Evolutionary conservation across 2,329 filamentous ascomycete genomes (phyloP), one percentile per base, ranked within the genome.

Genomic region (Beauveria scarabaeidicola): DNA sequence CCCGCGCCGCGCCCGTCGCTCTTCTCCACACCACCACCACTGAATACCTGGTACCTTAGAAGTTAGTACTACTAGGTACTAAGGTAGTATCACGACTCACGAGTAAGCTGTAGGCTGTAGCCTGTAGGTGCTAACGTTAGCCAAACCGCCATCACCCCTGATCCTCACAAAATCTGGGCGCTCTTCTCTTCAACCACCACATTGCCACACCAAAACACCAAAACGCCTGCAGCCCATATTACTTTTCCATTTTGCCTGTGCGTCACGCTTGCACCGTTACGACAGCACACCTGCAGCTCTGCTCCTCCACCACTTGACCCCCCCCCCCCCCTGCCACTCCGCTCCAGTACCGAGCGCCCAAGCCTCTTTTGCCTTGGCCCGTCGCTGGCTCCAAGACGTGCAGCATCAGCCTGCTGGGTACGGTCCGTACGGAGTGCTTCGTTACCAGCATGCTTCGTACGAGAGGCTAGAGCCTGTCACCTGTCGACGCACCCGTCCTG

Each of bases 11-110:
- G 40, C 47, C 47, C 47, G 47, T 27, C 36, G 36, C 55, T 51
- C 47, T 57, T 36, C 55, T 58, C 55, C 55, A 58, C 55, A 58
- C 55, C 55, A 58, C 25, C 46, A 54, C n/a, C 52, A 54, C 40
- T 27, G n/a, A n/a, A n/a, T n/a, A n/a, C n/a, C n/a, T n/a, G n/a
- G n/a, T n/a, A n/a, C n/a, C n/a, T n/a, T n/a, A n/a, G n/a, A n/a
- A n/a, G n/a, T n/a, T n/a, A n/a, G n/a, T n/a, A n/a, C n/a, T n/a
- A n/a, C n/a, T n/a, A n/a, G n/a, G n/a, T n/a, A n/a, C n/a, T n/a
- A n/a, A n/a, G n/a, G n/a, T n/a, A n/a, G n/a, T n/a, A n/a, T n/a
- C n/a, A n/a, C n/a, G n/a, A n/a, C 32, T 41, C 38, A 58, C 36
- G 32, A 58, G 46, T 15, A n/a, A n/a, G n/a, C n/a, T n/a, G n/a